Conservation (phyloP, 345 rosid species). For the Citropsis articulata region DNA sequence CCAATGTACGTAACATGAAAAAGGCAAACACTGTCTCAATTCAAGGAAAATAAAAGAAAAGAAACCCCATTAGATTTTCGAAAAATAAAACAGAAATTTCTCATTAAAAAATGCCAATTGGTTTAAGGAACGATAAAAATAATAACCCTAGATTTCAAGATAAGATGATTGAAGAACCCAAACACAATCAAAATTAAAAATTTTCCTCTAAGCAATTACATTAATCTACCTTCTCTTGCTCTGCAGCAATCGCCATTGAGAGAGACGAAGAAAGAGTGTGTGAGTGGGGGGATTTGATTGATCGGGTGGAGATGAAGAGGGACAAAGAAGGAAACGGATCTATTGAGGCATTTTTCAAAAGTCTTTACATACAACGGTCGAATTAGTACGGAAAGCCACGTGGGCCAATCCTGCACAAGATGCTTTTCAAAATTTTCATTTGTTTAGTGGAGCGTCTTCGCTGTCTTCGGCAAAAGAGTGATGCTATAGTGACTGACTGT, state of each 20-base stretch:
- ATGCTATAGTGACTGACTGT: not conserved
- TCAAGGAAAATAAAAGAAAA: not conserved
- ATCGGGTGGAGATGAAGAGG: not conserved
- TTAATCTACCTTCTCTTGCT: conserved; percentile 55
- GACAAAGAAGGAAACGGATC: conserved; percentile 17
- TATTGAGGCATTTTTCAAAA: conserved; percentile 8
- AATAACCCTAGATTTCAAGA: conserved; percentile 8
- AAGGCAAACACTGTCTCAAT: too few relatives aligned
- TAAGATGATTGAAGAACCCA: not conserved
- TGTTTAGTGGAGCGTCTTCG: conserved; percentile 34
- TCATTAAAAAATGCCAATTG: not conserved
- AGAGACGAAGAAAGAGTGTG: conserved; percentile 19
- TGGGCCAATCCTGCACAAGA: conserved; percentile 30
- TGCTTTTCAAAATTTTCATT: conserved; percentile 21
- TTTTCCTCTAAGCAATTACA: not conserved
- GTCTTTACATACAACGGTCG: conserved; percentile 57
- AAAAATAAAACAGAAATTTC: not conserved
- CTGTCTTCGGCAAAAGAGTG: not conserved
- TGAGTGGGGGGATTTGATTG: not conserved
- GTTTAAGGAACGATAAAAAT: not conserved
- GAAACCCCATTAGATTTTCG: not conserved
- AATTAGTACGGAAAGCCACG: conserved; percentile 32
- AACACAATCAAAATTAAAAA: not conserved
- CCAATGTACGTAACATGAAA: not conserved
- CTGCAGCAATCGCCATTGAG: conserved; percentile 69